Evolutionary conservation across 2,329 filamentous ascomycete genomes (phyloP).

Genomic region (Penicillium hesseltinei): DNA sequence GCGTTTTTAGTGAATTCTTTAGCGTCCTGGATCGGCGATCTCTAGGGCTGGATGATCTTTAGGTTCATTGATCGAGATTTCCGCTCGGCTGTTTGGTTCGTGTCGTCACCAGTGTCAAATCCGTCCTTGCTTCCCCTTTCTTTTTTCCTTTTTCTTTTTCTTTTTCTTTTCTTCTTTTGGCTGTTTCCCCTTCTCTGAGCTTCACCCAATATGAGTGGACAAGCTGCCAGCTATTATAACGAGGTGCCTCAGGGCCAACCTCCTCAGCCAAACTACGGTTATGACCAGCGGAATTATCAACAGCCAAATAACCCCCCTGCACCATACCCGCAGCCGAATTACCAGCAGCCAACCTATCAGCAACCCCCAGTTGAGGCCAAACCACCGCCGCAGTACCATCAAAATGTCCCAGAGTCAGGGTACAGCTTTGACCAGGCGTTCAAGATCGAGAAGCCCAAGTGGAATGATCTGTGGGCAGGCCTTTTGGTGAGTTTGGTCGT

Average conservation of each 20-base stretch:
- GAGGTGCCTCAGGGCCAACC: constrained; percentile 25
- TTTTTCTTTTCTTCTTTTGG: too few species aligned
- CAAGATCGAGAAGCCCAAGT: constrained; percentile 79
- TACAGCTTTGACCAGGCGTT: constrained; percentile 74
- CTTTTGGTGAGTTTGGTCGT: constrained; percentile 57
- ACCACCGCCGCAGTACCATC: constrained; percentile 18
- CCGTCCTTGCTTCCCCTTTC: not conserved
- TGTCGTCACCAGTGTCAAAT: not conserved
- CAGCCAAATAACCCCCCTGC: not conserved
- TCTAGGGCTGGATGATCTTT: not conserved
- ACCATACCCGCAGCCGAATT: constrained; percentile 1
- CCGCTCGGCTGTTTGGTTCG: not conserved
- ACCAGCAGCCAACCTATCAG: constrained; percentile 6
- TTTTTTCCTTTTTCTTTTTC: not conserved
- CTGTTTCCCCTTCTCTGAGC: not conserved
- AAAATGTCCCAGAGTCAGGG: constrained; percentile 31
- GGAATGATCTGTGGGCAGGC: constrained; percentile 86
- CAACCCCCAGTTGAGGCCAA: constrained; percentile 24
- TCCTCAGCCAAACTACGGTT: constrained; percentile 12
- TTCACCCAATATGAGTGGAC: constrained; percentile 33
- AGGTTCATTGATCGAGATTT: not conserved
- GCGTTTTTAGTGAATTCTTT: not conserved
- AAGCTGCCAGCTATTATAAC: constrained; percentile 39
- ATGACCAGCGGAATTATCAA: constrained; percentile 19
- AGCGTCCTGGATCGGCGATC: not conserved